Base-by-base conservation (phyloP, 2,329 filamentous ascomycete genomes). In the Trichoderma oligosporum region DNA sequence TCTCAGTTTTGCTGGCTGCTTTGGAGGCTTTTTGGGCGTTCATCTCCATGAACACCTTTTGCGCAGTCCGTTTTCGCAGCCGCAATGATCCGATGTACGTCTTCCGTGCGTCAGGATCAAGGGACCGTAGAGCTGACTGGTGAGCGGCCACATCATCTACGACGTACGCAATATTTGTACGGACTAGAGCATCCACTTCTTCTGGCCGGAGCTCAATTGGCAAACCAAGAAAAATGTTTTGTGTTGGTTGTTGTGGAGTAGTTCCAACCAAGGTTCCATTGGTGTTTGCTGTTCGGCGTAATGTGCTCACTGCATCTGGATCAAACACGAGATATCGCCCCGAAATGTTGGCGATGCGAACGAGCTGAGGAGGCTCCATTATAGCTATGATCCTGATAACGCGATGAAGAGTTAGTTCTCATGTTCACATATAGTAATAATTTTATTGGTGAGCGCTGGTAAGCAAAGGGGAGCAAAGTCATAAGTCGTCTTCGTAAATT, bases 281-380 rank as follows among this genome's bases (percentile, higher is more conserved):
- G 66, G 96, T 91, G 70, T 90, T 86, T 75, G 96, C 83, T 65
- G 84, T 78, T 61, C 89, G 85, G 63, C 94, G 88, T 61, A 96
- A 79, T 70, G 87, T 82, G 65, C 88, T 85, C 60, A 91, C 87
- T 62, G 86, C 84, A 68, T 91, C 83, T 66, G 91, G 83, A 70
- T 96, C 91, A 78, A 97, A 97, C 64, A 99, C 79, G 60, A 97
- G 83, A 76, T 93, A 97, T 63, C 89, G 87, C 64, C 86, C 85
- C 45, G 85, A 85, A 60, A 96, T 84, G 69, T 83, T 80, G 63
- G 89, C 93, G 68, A 97, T 94, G 60, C 90, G 85, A 61, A 96
- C 82, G 9, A 83, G 83, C 25, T 51, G 54, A 4, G 59, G 31
- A 39, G 57, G 20, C 16, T 60, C 60, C 62, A 59, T 61, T 61